Percentiles rank a stretch among this genome's conserved stretches.
phyloP scores from a whole-genome alignment of 352 stramenopile species.

The Aphanomyces invadans region DNA sequence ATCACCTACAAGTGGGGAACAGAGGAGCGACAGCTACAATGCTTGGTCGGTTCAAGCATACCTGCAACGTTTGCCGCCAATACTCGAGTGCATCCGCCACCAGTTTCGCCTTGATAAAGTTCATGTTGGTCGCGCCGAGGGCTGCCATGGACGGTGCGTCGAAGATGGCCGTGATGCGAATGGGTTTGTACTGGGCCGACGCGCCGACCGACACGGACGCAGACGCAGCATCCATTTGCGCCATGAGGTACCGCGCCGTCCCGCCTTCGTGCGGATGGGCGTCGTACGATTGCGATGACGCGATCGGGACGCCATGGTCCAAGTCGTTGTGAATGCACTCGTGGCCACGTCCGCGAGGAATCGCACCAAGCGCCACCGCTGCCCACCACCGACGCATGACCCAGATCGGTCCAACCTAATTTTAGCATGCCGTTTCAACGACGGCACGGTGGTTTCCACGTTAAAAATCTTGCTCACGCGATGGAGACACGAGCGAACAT shows the following conservation, averaged over 20 bases:
- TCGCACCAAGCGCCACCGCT: no score
- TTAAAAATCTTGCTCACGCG: no score
- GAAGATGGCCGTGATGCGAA: conserved; percentile 62
- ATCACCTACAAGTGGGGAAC: conserved; percentile 40
- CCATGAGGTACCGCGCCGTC: not conserved
- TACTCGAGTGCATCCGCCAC: conserved; percentile 57
- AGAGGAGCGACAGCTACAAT: not conserved
- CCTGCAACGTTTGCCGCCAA: conserved; percentile 40
- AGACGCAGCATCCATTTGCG: conserved; percentile 13
- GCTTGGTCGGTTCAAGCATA: not conserved
- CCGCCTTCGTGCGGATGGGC: not conserved
- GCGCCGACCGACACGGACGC: not conserved
- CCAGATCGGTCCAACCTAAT: no score
- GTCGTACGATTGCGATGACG: conserved; percentile 21
- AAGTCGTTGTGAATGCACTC: conserved; percentile 30
- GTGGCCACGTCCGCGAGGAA: no score
- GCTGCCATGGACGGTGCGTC: conserved; percentile 41
- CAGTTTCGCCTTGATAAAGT: conserved; percentile 38
- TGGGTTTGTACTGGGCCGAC: conserved; percentile 33
- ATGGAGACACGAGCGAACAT: no score
- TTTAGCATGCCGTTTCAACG: no score
- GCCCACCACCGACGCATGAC: conserved; percentile 5
- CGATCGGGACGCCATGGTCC: conserved; percentile 14
- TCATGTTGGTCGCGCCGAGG: conserved; percentile 33
- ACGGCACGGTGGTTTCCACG: no score